These are phyloP conservation scores for Penicillium rolfsii DNA, from an alignment of 2,329 filamentous ascomycete species.

Conservation along the genomic window DNA sequence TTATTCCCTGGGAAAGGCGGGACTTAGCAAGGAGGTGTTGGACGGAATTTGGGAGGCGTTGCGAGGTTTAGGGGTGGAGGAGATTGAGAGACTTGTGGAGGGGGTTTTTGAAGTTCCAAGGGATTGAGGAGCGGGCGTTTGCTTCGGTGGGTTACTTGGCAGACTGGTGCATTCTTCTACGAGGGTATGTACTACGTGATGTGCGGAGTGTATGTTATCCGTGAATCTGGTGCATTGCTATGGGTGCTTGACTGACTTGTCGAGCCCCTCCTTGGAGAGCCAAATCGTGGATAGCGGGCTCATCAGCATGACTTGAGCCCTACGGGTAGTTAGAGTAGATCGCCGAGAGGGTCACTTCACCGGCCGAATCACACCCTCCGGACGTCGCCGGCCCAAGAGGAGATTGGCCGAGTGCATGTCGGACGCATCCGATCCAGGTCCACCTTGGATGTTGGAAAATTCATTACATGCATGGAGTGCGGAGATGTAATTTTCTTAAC, in stretches of 20 bases:
- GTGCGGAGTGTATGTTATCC: background rate
- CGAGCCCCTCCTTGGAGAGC: no score
- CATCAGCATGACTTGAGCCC: background rate
- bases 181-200: background rate
- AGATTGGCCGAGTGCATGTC: background rate
- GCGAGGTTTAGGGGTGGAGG: constrained; percentile 10
- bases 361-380: constrained; percentile 16
- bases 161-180: background rate
- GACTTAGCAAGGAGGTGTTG: constrained; percentile 4
- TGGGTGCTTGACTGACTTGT: background rate
- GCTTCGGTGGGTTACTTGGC: background rate
- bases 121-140: background rate
- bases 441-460: background rate
- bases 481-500: background rate
- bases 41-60: constrained; percentile 20
- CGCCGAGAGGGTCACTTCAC: constrained; percentile 2
- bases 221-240: background rate
- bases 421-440: constrained; percentile 4
- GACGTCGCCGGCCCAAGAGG: constrained; percentile 1
- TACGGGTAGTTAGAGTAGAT: background rate
- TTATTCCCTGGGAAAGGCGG: constrained; percentile 60
- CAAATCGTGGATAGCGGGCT: no score
- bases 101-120: constrained; percentile 20
- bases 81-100: constrained; percentile 18
- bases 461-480: background rate